Conservation (phyloP, 1,284 basidiomycete genomes). For the Naganishia liquefaciens region DNA sequence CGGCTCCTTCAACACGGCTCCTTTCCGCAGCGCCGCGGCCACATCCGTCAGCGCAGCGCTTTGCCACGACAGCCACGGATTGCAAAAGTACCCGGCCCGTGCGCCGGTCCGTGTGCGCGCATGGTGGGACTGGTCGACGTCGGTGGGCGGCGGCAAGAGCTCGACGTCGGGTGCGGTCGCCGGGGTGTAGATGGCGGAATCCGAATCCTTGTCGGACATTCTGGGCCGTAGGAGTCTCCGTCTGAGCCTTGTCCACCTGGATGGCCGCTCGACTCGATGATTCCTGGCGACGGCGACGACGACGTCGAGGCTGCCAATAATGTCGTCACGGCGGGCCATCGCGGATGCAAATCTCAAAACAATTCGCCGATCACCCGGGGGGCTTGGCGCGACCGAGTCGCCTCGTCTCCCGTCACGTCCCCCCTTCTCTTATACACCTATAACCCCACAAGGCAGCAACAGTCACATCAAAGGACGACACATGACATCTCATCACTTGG, state of each 20-base stretch:
- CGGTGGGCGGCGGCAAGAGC: constrained; percentile 1
- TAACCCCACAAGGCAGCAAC: no score
- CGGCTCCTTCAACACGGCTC: constrained; percentile 46
- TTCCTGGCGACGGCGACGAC: neutral
- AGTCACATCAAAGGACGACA: neutral
- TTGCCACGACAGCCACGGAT: constrained; percentile 53
- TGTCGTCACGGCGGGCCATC: no score
- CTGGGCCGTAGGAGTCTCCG: no score
- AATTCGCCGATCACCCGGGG: no score
- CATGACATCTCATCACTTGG: neutral
- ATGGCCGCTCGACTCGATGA: neutral
- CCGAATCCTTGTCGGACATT: neutral
- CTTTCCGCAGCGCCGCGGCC: constrained; percentile 46
- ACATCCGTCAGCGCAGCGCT: constrained; percentile 44
- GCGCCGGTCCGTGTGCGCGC: neutral
- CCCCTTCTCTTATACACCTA: no score
- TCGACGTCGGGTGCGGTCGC: neutral
- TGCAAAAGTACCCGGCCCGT: constrained; percentile 44
- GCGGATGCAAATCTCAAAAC: no score
- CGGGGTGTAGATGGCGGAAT: neutral
- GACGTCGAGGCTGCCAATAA: neutral
- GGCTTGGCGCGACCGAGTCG: no score
- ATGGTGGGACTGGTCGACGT: constrained; percentile 12
- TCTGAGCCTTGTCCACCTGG: no score
- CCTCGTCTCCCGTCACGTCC: no score